Conservation (phyloP, 805 yeast genomes). For the Candida wancherniae region DNA sequence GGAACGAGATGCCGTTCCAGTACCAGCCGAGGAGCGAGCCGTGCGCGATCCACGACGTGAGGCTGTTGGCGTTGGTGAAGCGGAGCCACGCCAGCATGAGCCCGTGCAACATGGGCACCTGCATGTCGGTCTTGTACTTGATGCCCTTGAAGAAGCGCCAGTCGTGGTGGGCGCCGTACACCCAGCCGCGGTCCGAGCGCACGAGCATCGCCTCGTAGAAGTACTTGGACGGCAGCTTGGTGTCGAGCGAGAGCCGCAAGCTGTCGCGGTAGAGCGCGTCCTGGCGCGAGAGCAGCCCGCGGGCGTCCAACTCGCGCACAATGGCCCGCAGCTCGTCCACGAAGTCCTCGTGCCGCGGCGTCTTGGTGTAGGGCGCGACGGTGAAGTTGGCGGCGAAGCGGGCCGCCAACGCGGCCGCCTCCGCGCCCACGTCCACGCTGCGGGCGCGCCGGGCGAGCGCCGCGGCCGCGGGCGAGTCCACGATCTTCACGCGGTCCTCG, state of each 20-base stretch:
- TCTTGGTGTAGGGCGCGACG: conserved; percentile 16
- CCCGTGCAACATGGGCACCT: conserved; percentile 18
- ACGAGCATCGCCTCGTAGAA: conserved; percentile 37
- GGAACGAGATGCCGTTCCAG: conserved; percentile 26
- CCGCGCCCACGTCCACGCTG: conserved; percentile 6
- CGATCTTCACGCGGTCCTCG: conserved; percentile 11
- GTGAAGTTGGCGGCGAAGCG: conserved; percentile 10
- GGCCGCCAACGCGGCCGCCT: conserved; percentile 19
- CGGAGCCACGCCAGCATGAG: conserved; percentile 23
- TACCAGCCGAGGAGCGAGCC: conserved; percentile 27
- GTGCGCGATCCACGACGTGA: conserved; percentile 27
- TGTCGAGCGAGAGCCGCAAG: conserved; percentile 6
- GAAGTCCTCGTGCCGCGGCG: conserved; percentile 26
- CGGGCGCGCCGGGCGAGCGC: conserved; percentile 2
- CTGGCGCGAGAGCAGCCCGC: conserved; percentile 4
- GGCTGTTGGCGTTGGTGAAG: conserved; percentile 20
- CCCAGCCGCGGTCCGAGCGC: conserved; percentile 7
- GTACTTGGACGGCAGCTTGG: conserved; percentile 25
- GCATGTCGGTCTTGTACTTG: conserved; percentile 12
- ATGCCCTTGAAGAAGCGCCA: conserved; percentile 26
- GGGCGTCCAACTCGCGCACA: conserved; percentile 13
- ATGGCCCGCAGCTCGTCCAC: conserved; percentile 19
- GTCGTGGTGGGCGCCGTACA: conserved; percentile 24
- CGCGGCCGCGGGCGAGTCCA: conserved; percentile 6
- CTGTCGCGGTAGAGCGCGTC: conserved; percentile 14